A percentile compares a stretch with the other conserved stretches of the same genome.
Evolutionary conservation across 345 rosid species (phyloP).

Genomic region (Populus euphratica): DNA sequence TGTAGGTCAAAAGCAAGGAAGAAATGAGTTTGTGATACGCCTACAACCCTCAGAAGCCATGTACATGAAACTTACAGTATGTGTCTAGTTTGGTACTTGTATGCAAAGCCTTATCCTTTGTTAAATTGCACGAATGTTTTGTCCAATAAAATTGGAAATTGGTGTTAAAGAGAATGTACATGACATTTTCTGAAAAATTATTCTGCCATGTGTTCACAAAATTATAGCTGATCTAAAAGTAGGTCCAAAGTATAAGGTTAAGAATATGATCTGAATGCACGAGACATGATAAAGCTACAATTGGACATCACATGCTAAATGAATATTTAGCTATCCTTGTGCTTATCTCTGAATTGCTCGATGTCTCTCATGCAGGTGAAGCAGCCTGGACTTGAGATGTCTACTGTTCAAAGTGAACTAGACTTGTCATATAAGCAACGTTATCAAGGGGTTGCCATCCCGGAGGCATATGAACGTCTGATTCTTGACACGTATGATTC

Average conservation of each 20-base stretch:
- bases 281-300: neutral
- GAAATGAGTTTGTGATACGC: conserved; percentile 96
- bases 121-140: neutral
- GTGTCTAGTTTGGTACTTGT: conserved; percentile 18
- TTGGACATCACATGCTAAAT: neutral
- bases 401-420: conserved; percentile 88
- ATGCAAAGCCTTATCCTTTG: neutral
- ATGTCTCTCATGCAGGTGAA: conserved; percentile 61
- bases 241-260: neutral
- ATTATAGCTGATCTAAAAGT: neutral
- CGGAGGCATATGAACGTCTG: conserved; percentile 97
- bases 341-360: conserved; percentile 6
- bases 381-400: conserved; percentile 96
- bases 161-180: neutral
- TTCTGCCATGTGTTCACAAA: neutral
- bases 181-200: neutral
- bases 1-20: conserved; percentile 87
- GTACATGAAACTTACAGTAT: conserved; percentile 95
- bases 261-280: neutral
- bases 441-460: conserved; percentile 72
- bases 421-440: conserved; percentile 94
- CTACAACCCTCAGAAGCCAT: conserved; percentile 96
- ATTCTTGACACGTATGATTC: conserved; percentile 87
- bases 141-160: neutral
- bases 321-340: neutral